Conservation (phyloP, 495 filamentous ascomycete species). For the Cercophora samala region DNA sequence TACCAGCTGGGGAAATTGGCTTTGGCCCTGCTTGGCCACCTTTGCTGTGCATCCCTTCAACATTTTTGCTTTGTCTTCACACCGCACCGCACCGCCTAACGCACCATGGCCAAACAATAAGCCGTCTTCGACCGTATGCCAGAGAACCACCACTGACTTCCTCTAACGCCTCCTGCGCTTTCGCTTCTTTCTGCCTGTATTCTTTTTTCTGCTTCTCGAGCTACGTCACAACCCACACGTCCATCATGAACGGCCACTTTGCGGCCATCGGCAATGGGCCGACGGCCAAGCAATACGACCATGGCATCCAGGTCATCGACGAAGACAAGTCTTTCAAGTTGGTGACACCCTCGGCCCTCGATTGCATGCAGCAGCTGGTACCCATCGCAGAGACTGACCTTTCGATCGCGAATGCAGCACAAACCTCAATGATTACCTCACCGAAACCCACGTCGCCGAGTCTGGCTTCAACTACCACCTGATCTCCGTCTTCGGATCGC, state of each 20-base stretch:
- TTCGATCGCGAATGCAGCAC: slow-evolving; percentile 48
- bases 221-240: neutral
- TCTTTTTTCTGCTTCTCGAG: neutral
- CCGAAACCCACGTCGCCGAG: slow-evolving; percentile 70
- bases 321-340: slow-evolving; percentile 97
- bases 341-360: slow-evolving; percentile 25
- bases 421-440: slow-evolving; percentile 77
- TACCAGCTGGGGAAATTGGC: too few species aligned
- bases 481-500: slow-evolving; percentile 96
- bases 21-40: neutral
- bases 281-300: slow-evolving; percentile 69
- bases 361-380: neutral
- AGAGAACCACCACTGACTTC: neutral
- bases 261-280: slow-evolving; percentile 68
- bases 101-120: neutral
- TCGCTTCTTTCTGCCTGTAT: neutral
- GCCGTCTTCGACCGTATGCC: neutral
- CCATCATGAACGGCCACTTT: slow-evolving; percentile 81
- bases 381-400: slow-evolving; percentile 4
- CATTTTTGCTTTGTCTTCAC: neutral
- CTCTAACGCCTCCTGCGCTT: neutral
- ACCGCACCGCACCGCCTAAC: neutral
- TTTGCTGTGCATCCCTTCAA: neutral
- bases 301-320: slow-evolving; percentile 95
- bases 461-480: slow-evolving; percentile 98